phyloP scores from a whole-genome alignment of 805 yeast species.

The Tetrapisispora nanseiensis region DNA sequence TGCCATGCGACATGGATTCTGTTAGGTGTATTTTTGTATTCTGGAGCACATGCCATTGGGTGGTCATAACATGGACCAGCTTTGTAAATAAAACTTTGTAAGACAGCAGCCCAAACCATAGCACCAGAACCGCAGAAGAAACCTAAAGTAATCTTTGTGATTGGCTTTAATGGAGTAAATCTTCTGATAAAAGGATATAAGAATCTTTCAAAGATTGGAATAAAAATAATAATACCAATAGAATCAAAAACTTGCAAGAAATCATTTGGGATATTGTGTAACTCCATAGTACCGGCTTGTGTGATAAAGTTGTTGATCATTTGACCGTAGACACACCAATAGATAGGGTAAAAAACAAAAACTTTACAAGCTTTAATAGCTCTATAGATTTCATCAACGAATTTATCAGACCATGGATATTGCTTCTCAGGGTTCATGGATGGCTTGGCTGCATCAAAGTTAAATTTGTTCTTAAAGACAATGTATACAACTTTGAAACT shows the following conservation, averaged over 20 bases:
- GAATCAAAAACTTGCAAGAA: conserved; percentile 69
- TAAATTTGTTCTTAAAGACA: conserved; percentile 38
- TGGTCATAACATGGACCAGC: conserved; percentile 65
- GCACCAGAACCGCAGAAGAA: conserved; percentile 55
- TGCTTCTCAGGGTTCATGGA: conserved; percentile 38
- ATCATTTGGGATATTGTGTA: conserved; percentile 74
- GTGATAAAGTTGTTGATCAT: conserved; percentile 65
- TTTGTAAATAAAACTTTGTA: conserved; percentile 58
- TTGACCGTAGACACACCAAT: conserved; percentile 67
- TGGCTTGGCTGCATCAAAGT: conserved; percentile 50
- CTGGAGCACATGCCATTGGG: conserved; percentile 34
- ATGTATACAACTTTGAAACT: conserved; percentile 39
- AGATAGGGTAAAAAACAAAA: conserved; percentile 59
- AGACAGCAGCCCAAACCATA: conserved; percentile 68
- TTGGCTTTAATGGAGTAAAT: conserved; percentile 51
- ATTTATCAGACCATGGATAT: conserved; percentile 53
- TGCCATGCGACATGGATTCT: conserved; percentile 60
- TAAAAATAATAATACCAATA: conserved; percentile 63
- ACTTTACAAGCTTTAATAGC: conserved; percentile 65
- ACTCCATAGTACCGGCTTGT: conserved; percentile 65
- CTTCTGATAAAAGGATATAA: conserved; percentile 45
- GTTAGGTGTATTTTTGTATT: conserved; percentile 22
- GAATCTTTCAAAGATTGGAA: conserved; percentile 58
- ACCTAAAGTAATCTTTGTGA: conserved; percentile 62
- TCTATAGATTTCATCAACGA: conserved; percentile 63